These are phyloP conservation scores for Collybia mongolica DNA, from an alignment of 768 basidiomycete species.

Conservation along the genomic window DNA sequence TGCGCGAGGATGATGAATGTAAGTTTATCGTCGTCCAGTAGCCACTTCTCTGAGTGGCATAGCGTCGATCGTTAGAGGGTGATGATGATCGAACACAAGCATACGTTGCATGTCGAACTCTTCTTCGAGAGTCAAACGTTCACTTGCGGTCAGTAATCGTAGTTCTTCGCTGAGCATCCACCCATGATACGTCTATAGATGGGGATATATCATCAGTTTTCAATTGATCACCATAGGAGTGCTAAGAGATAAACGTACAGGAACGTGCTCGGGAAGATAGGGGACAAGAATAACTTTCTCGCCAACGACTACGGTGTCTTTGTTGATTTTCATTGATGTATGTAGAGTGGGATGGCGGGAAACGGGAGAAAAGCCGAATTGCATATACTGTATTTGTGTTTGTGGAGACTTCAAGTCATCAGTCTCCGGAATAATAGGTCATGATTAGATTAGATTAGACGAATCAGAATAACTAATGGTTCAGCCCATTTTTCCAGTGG, in stretches of 20 bases:
- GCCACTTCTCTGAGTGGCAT: slow-evolving; percentile 70
- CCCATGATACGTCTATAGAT: slow-evolving; percentile 71
- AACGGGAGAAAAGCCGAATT: not conserved
- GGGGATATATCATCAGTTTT: slow-evolving; percentile 1
- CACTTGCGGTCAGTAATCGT: slow-evolving; percentile 78
- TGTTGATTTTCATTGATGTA: slow-evolving; percentile 61
- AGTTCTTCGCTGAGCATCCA: slow-evolving; percentile 86
- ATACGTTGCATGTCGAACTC: slow-evolving; percentile 90
- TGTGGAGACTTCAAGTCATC: not conserved
- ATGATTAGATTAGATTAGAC: too few species aligned
- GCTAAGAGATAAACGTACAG: slow-evolving; percentile 25
- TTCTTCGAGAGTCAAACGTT: slow-evolving; percentile 75
- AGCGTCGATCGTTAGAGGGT: not conserved
- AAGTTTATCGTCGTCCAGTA: slow-evolving; percentile 82
- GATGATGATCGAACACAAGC: slow-evolving; percentile 6
- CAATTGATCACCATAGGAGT: slow-evolving; percentile 1
- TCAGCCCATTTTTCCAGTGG: too few species aligned
- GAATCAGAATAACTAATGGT: too few species aligned
- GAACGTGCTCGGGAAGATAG: slow-evolving; percentile 62
- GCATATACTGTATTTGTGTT: not conserved
- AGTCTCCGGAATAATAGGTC: not conserved
- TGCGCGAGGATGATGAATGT: slow-evolving; percentile 86
- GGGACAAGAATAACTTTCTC: slow-evolving; percentile 75
- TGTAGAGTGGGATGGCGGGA: not conserved
- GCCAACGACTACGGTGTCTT: slow-evolving; percentile 63